phyloP scores from a whole-genome alignment of 331 rosid genomes.

The Prunus yedoensis region DNA sequence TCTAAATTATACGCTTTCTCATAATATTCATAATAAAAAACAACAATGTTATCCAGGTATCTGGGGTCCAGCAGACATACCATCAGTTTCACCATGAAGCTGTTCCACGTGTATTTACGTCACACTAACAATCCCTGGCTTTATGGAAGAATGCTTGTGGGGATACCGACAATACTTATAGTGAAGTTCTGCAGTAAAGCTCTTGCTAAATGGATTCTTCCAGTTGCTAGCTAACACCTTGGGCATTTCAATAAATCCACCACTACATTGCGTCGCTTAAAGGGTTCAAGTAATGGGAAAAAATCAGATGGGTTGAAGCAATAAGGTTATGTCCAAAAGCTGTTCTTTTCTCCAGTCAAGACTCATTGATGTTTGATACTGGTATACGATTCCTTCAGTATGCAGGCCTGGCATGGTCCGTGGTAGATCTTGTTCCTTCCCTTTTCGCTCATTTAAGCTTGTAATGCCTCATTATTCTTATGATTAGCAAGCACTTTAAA shows the following conservation, averaged over 20 bases:
- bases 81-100: constrained; percentile 82
- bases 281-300: constrained; percentile 39
- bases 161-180: constrained; percentile 77
- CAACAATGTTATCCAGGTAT: constrained; percentile 48
- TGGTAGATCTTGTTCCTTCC: constrained; percentile 88
- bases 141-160: constrained; percentile 68
- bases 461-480: constrained; percentile 30
- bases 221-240: constrained; percentile 66
- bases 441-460: constrained; percentile 56
- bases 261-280: constrained; percentile 61
- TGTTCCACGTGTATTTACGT: constrained; percentile 63
- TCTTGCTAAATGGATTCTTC: constrained; percentile 87
- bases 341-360: constrained; percentile 46
- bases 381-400: constrained; percentile 92
- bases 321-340: constrained; percentile 51
- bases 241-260: constrained; percentile 82
- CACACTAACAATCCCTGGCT: constrained; percentile 49
- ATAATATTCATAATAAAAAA: neutral
- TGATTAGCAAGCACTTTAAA: neutral
- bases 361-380: constrained; percentile 76
- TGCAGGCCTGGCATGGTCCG: constrained; percentile 97
- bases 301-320: constrained; percentile 49
- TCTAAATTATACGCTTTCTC: neutral
- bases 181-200: constrained; percentile 94
- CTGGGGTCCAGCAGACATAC: constrained; percentile 91